Evolutionary conservation across 2,329 filamentous ascomycete species (phyloP).

Genomic region (Fusarium ambrosium): DNA sequence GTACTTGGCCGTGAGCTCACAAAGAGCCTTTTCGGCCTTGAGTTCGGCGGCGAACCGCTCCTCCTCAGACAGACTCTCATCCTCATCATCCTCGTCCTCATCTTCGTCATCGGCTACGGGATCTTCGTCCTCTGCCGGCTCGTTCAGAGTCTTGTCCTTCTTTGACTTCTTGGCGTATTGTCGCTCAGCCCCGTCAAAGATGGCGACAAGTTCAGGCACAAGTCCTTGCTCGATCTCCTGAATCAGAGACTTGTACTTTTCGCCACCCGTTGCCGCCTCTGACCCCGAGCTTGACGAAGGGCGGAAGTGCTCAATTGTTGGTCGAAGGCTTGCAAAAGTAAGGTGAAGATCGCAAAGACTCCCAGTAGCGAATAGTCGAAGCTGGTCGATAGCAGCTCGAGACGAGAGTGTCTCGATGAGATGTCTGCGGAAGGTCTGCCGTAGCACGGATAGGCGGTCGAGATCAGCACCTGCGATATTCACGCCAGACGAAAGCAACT

Average conservation of each 20-base stretch:
- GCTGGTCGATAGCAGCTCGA: conserved; percentile 78
- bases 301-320: conserved; percentile 60
- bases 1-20: conserved; percentile 86
- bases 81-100: conserved; percentile 68
- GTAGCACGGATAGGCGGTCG: conserved; percentile 69
- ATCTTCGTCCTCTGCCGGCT: conserved; percentile 79
- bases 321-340: conserved; percentile 80
- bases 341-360: conserved; percentile 86
- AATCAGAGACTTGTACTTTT: conserved; percentile 63
- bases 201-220: conserved; percentile 77
- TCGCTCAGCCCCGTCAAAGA: conserved; percentile 83
- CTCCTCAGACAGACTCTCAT: conserved; percentile 66
- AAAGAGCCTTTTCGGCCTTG: conserved; percentile 86
- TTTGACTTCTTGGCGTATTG: conserved; percentile 79
- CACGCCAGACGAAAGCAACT: conserved; percentile 67
- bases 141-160: conserved; percentile 69
- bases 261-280: conserved; percentile 35
- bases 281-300: conserved; percentile 45
- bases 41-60: conserved; percentile 76
- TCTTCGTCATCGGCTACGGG: conserved; percentile 75
- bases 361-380: conserved; percentile 81
- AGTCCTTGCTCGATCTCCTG: conserved; percentile 75
- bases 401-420: conserved; percentile 78
- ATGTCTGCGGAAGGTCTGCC: conserved; percentile 70
- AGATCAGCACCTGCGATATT: conserved; percentile 70